Evolutionary conservation across 257 asterid genomes (phyloP), one percentile per base, ranked within the genome.

Genomic region (Nicotiana attenuata): DNA sequence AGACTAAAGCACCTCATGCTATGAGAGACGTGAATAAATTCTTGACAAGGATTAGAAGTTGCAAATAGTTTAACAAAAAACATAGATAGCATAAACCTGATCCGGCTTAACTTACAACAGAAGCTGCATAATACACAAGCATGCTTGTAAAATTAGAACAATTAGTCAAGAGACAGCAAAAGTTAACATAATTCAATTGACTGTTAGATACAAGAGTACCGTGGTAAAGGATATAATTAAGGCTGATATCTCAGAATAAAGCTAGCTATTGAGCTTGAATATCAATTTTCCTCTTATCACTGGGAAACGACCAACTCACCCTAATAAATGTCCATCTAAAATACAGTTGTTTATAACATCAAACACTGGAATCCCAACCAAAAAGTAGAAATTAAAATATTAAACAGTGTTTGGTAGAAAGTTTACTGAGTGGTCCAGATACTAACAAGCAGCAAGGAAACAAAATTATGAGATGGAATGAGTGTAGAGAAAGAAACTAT

Each of bases 1-100:
- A 52, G 56, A 52, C 17, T 52, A 13, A 52, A 52, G 56, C 24
- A 47, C 22, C 22, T 24, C 79, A 47, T 73, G 63, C 61, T 47
- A 24, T 73, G 61, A 73, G 38, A 71, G 79, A 73, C 16, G 1
- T 56, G n/a, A 73, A 73, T 73, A 73, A 41, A 73, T 73, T 47
- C 22, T 47, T 73, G 60, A 47, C 61, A 47, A 31, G 56, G 38
- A 45, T 47, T 73, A 73, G 78, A 73, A 47, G 38, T 71, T 47
- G 41, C 10, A 3, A 73, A 35, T 14, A 73, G 60, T 7, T 73
- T 20, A 73, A 47, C 61, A 31, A 73, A 73, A 45, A 14, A 56
- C 38, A 73, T 45, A 73, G 38, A 22, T 73, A 47, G 59, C 78
- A 47, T 73, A 73, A 73, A 73, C 78, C 59, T 45, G 38, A 73